These are phyloP conservation scores for Prunella vulgaris DNA, from an alignment of 257 asterid genomes.

Conservation along the genomic window DNA sequence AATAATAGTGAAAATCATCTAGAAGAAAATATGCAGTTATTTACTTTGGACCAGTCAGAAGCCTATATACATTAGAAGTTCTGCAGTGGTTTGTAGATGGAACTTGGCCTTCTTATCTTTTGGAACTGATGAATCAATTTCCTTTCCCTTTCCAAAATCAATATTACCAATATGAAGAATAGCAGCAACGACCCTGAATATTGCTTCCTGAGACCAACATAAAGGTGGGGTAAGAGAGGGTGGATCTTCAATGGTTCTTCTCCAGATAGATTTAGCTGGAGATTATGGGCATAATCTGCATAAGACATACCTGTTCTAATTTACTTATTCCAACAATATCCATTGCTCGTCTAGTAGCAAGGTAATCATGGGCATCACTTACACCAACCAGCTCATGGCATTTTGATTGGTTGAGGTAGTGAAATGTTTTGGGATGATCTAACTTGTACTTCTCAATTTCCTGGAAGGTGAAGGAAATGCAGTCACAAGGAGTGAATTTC, in stretches of 20 bases:
- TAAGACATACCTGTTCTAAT: constrained; percentile 67
- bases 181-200: constrained; percentile 92
- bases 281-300: not conserved
- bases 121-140: constrained; percentile 73
- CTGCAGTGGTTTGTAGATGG: constrained; percentile 84
- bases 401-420: constrained; percentile 92
- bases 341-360: constrained; percentile 96
- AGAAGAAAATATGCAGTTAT: constrained; percentile 28
- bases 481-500: constrained; percentile 3
- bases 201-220: constrained; percentile 71
- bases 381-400: constrained; percentile 79
- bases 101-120: constrained; percentile 77
- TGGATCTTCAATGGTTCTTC: constrained; percentile 7
- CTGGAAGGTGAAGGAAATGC: constrained; percentile 38
- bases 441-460: constrained; percentile 81
- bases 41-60: constrained; percentile 29
- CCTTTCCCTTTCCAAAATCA: constrained; percentile 88
- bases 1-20: constrained; percentile 24
- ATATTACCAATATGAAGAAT: constrained; percentile 93
- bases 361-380: constrained; percentile 85
- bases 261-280: not conserved
- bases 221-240: constrained; percentile 12
- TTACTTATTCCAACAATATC: constrained; percentile 90
- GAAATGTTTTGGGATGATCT: constrained; percentile 80
- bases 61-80: constrained; percentile 71